Conservation (phyloP, 1,139 yeast species). For the Saccharomyces hybrid region DNA sequence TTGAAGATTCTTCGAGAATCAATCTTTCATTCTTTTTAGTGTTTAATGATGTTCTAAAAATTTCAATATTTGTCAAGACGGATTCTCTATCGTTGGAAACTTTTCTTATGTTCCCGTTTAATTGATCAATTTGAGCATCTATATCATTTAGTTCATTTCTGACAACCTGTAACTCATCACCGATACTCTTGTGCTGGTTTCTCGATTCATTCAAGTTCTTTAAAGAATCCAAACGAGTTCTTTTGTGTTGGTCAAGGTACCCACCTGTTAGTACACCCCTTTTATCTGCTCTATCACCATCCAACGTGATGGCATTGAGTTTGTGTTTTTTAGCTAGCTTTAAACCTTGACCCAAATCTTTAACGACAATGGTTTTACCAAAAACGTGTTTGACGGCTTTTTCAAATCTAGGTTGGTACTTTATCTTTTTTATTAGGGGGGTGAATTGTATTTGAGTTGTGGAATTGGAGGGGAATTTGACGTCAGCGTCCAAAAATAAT, state of each 20-base stretch:
- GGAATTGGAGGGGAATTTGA: constrained; percentile 35
- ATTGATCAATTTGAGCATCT: constrained; percentile 40
- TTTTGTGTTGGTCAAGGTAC: constrained; percentile 51
- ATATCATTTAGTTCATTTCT: constrained; percentile 34
- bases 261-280: constrained; percentile 90
- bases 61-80: constrained; percentile 40
- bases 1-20: constrained; percentile 38
- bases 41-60: constrained; percentile 34
- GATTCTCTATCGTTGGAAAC: constrained; percentile 39
- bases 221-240: constrained; percentile 65
- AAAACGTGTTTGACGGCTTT: constrained; percentile 72
- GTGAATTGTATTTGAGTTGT: constrained; percentile 39
- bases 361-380: constrained; percentile 72
- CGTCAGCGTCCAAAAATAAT: constrained; percentile 51
- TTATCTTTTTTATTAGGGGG: constrained; percentile 68
- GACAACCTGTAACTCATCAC: constrained; percentile 34
- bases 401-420: constrained; percentile 46
- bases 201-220: constrained; percentile 47
- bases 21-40: constrained; percentile 37
- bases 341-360: constrained; percentile 59
- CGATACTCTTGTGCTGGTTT: constrained; percentile 38
- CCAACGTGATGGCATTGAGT: constrained; percentile 75
- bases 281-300: constrained; percentile 83
- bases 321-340: constrained; percentile 56
- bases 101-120: constrained; percentile 43